Evolutionary conservation across 2,329 filamentous ascomycete genomes (phyloP).

Genomic region (Lachnellula suecica): DNA sequence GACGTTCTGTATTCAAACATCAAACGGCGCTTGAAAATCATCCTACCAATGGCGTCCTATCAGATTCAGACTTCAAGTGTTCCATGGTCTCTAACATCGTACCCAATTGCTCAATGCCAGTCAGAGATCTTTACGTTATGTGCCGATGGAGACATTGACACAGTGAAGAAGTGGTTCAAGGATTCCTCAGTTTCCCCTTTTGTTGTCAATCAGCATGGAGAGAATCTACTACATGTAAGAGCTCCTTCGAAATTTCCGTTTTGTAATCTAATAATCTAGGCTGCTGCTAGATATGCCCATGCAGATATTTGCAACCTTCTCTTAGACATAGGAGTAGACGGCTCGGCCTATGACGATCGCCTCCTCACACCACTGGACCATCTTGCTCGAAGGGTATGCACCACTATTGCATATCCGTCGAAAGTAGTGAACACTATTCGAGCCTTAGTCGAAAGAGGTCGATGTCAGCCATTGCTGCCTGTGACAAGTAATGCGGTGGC

Average conservation of each 20-base stretch:
- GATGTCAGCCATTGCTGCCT: constrained; percentile 11
- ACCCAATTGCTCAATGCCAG: constrained; percentile 7
- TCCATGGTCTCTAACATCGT: constrained; percentile 4
- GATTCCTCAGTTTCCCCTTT: constrained; percentile 5
- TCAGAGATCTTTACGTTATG: constrained; percentile 11
- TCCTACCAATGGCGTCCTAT: constrained; percentile 7
- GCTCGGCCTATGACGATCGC: constrained; percentile 7
- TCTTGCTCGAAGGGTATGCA: constrained; percentile 8
- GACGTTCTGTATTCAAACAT: constrained; percentile 1
- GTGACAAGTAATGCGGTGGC: constrained; percentile 11
- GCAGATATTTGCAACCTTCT: constrained; percentile 6
- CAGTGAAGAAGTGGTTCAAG: neutral
- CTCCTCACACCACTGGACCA: constrained; percentile 12
- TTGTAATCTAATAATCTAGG: neutral
- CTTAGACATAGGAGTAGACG: constrained; percentile 10
- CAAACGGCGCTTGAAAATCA: constrained; percentile 5
- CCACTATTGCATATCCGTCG: constrained; percentile 2
- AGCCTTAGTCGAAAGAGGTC: constrained; percentile 7
- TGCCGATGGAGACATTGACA: constrained; percentile 4
- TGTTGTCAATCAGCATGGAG: constrained; percentile 11
- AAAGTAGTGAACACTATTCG: constrained; percentile 13
- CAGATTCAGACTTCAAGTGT: constrained; percentile 8
- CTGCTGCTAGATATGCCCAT: constrained; percentile 9
- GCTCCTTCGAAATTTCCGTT: neutral
- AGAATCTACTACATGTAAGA: constrained; percentile 15